These are phyloP conservation scores for Diplodia corticola DNA, from an alignment of 2,329 filamentous ascomycete species.

Conservation along the genomic window DNA sequence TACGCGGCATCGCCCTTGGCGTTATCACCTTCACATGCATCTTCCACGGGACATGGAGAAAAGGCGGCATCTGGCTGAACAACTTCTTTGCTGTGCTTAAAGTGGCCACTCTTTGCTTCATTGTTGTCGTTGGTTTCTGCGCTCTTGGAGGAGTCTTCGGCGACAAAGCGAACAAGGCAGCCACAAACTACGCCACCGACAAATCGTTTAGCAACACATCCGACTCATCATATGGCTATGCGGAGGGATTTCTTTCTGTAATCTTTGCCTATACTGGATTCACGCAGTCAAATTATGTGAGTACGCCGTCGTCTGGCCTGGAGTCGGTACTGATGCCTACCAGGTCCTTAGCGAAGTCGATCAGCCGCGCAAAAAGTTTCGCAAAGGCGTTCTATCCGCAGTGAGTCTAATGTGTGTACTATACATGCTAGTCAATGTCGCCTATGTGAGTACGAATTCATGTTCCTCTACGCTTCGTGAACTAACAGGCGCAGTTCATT, in stretches of 20 bases:
- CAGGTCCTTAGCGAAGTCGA: conserved; percentile 39
- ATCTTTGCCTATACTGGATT: conserved; percentile 46
- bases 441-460: conserved; percentile 44
- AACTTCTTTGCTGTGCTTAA: conserved; percentile 56
- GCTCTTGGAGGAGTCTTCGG: conserved; percentile 20
- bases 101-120: conserved; percentile 49
- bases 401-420: conserved; percentile 32
- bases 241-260: conserved; percentile 47
- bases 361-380: conserved; percentile 26
- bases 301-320: background rate
- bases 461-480: background rate
- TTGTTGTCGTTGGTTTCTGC: conserved; percentile 45
- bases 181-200: conserved; percentile 32
- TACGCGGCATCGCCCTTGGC: conserved; percentile 52
- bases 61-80: conserved; percentile 54
- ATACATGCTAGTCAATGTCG: conserved; percentile 44
- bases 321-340: background rate
- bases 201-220: conserved; percentile 28
- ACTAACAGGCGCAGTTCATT: conserved; percentile 26
- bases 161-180: conserved; percentile 25
- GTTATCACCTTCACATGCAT: conserved; percentile 48
- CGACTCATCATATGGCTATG: conserved; percentile 34
- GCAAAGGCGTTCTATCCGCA: conserved; percentile 23
- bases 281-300: conserved; percentile 40
- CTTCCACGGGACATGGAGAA: conserved; percentile 51